Evolutionary conservation across 345 rosid genomes (phyloP).

Genomic region (Camelina neglecta): DNA sequence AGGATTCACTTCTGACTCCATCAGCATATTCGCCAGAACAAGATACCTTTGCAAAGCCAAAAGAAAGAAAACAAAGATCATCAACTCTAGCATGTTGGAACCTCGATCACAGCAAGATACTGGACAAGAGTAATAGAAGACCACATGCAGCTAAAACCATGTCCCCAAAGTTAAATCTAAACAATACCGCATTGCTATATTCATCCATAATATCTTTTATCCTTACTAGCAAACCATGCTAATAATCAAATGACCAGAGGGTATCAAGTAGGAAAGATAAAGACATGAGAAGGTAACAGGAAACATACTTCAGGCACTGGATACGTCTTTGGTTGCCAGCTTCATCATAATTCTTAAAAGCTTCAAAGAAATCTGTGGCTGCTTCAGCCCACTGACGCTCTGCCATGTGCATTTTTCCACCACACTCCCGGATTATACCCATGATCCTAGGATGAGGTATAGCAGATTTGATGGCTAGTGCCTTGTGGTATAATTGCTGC

Average conservation of each 20-base stretch:
- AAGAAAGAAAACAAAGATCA: not conserved
- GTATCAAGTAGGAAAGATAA: not conserved
- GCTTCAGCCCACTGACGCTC: slow-evolving; percentile 99
- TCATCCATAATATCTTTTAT: not conserved
- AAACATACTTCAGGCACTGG: slow-evolving; percentile 88
- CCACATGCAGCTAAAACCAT: slow-evolving; percentile 14
- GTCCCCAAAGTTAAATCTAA: slow-evolving; percentile 15
- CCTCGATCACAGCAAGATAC: not conserved
- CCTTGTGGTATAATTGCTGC: slow-evolving; percentile 98
- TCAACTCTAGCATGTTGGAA: not conserved
- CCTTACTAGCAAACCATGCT: not conserved
- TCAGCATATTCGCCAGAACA: slow-evolving; percentile 99
- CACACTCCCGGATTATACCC: slow-evolving; percentile 99
- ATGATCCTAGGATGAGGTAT: slow-evolving; percentile 99
- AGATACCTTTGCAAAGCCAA: slow-evolving; percentile 63
- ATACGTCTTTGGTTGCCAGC: slow-evolving; percentile 99
- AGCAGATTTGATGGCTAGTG: slow-evolving; percentile 98
- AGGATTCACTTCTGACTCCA: slow-evolving; percentile 99
- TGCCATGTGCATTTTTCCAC: slow-evolving; percentile 99
- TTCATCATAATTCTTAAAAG: slow-evolving; percentile 98
- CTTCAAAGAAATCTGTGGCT: slow-evolving; percentile 99
- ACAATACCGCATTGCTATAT: not conserved
- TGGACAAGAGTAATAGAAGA: not conserved
- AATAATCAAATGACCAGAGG: slow-evolving; percentile 11
- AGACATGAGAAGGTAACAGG: slow-evolving; percentile 28